A percentile compares a stretch with the other conserved stretches of the same genome.
These are phyloP conservation scores for Catunica adiposa DNA, from an alignment of 2,329 filamentous ascomycete genomes.

Conservation along the genomic window DNA sequence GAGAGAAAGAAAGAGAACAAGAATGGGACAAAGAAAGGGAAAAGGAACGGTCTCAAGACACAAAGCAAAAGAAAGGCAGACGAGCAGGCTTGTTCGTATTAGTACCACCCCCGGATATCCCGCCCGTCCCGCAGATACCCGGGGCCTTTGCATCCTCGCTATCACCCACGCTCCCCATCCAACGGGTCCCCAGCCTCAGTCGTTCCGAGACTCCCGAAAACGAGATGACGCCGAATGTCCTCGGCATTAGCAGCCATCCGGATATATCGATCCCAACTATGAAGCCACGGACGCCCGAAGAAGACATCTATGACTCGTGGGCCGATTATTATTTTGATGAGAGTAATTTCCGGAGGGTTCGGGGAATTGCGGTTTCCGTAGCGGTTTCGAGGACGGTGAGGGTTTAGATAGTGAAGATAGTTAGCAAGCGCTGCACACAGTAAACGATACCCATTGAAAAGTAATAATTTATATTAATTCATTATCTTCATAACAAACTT, in stretches of 20 bases:
- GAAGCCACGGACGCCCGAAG: constrained; percentile 12
- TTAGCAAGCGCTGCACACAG: too few relatives aligned
- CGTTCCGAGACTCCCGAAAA: too few relatives aligned
- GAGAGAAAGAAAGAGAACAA: neutral
- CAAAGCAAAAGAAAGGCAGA: too few relatives aligned
- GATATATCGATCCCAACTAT: too few relatives aligned
- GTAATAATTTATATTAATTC: neutral
- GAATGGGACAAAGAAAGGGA: neutral
- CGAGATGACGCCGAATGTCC: too few relatives aligned
- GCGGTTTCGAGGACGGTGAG: neutral
- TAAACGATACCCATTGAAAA: neutral
- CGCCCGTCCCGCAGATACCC: too few relatives aligned
- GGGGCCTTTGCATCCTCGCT: too few relatives aligned
- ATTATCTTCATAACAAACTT: neutral
- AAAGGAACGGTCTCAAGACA: neutral
- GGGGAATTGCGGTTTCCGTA: neutral
- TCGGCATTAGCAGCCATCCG: too few relatives aligned
- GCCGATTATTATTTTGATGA: constrained; percentile 22
- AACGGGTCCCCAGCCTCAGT: neutral
- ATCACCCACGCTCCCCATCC: neutral
- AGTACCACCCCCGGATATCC: too few relatives aligned
- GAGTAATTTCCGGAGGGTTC: constrained; percentile 10
- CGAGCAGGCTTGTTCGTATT: too few relatives aligned
- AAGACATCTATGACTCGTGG: constrained; percentile 17
- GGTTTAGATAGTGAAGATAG: too few relatives aligned